Evolutionary conservation across 2,329 filamentous ascomycete genomes (phyloP), one percentile per base, ranked within the genome.

Genomic region (Exserohilum rostratum): DNA sequence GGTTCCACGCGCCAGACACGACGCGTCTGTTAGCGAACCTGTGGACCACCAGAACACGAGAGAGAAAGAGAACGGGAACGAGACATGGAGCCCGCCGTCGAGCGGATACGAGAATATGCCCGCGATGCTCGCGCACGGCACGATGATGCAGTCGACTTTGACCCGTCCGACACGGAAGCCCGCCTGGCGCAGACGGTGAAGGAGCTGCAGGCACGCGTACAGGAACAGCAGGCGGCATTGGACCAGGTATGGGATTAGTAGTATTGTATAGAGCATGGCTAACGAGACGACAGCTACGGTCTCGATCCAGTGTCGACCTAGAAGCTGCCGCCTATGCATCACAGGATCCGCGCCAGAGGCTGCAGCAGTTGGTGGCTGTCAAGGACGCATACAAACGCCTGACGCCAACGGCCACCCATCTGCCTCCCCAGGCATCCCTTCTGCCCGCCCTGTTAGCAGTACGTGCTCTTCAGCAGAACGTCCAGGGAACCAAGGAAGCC

Each of bases 401-500:
- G 42, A 82, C 85, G 11, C 77, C 83, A 38, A 80, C 82, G 12
- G 82, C 87, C 46, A 87, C 88, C 7, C 85, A 86, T 62, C 77
- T 93, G 18, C 90, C 90, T 2, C 79, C 82, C 20, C 78, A 85
- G 9, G 84, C 83, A 45, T 93, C 90, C 17, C 80, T 87, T 5
- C 75, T 95, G 6, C 89, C 90, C 3, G 85, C 87, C 6, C 79
- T 96, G 4, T 71, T 95, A 35, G 90, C 90, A 5, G 76, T 91
- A 49, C 86, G 88, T 46, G 86, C 84, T 64, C 87, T 88, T 2
- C 82, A 87, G 53, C 80, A 83, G 52, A 86, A 86, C 13, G 83
- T 90, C 44, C 74, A 81, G 55, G 87, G 90, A 62, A 88, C 87
- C 15, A 86, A 84, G 61, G 76, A 78, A 17, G 86, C 86, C 48